Percentiles rank a stretch among this genome's conserved stretches.
Evolutionary conservation across 257 asterid species (phyloP).

Genomic region (Misopates orontium): DNA sequence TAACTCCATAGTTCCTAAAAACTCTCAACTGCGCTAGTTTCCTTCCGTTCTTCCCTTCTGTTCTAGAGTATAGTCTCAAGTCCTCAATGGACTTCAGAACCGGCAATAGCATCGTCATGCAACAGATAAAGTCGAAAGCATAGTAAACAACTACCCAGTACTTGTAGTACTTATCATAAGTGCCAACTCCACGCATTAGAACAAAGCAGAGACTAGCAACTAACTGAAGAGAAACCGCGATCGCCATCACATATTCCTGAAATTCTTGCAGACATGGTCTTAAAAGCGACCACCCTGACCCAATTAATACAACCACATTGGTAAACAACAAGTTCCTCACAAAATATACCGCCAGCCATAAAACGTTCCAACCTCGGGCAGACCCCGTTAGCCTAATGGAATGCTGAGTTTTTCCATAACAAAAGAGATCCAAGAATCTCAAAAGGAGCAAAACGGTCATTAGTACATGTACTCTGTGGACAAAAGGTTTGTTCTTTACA

Average conservation of each 20-base stretch:
- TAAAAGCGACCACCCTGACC: conserved; percentile 43
- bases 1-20: conserved; percentile 24
- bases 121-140: conserved; percentile 35
- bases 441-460: conserved; percentile 37
- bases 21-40: conserved; percentile 28
- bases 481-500: conserved; percentile 22
- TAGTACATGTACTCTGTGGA: conserved; percentile 32
- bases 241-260: conserved; percentile 16
- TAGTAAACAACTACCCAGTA: conserved; percentile 40
- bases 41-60: conserved; percentile 38
- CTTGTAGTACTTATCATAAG: conserved; percentile 29
- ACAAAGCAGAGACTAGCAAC: conserved; percentile 30
- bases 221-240: conserved; percentile 26
- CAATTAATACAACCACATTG: conserved; percentile 34
- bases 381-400: conserved; percentile 27
- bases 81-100: conserved; percentile 29
- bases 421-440: conserved; percentile 27
- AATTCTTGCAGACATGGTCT: conserved; percentile 25
- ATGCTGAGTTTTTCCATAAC: conserved; percentile 27
- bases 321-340: conserved; percentile 23
- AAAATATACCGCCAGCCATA: conserved; percentile 34
- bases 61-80: conserved; percentile 16
- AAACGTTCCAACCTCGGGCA: conserved; percentile 27
- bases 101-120: conserved; percentile 32
- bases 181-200: conserved; percentile 30